Conservation (phyloP, 2,329 filamentous ascomycete genomes). For the Ascochyta viciae-villosae region DNA sequence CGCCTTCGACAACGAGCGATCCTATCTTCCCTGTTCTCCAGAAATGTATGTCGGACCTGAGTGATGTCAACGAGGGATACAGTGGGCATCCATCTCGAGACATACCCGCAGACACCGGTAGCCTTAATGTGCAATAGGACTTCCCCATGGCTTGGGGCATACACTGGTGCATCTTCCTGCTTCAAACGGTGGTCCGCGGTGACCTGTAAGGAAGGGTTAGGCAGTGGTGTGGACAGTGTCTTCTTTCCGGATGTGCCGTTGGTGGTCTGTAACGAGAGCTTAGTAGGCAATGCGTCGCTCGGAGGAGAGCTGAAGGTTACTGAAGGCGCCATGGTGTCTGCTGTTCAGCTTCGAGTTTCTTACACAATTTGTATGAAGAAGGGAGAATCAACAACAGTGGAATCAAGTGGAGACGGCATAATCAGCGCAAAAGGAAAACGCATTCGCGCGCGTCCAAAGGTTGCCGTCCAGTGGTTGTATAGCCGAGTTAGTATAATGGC, state of each 20-base stretch:
- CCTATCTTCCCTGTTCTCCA: slow-evolving; percentile 72
- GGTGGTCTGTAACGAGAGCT: slow-evolving; percentile 12
- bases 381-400: not conserved
- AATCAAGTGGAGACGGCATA: not conserved
- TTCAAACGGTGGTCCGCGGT: slow-evolving; percentile 68
- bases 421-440: not conserved
- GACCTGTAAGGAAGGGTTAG: slow-evolving; percentile 65
- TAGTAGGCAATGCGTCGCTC: slow-evolving; percentile 4
- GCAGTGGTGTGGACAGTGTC: slow-evolving; percentile 34
- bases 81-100: not conserved
- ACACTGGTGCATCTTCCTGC: slow-evolving; percentile 63
- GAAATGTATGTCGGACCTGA: slow-evolving; percentile 71
- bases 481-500: slow-evolving; percentile 6
- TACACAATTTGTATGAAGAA: not conserved
- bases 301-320: slow-evolving; percentile 12
- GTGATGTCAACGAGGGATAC: not conserved
- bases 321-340: slow-evolving; percentile 28
- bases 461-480: slow-evolving; percentile 4
- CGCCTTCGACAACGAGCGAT: slow-evolving; percentile 65
- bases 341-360: not conserved
- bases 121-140: slow-evolving; percentile 68
- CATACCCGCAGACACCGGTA: slow-evolving; percentile 69
- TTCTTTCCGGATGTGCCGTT: slow-evolving; percentile 20
- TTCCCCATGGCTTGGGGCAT: slow-evolving; percentile 61
- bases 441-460: not conserved